Evolutionary conservation across 352 stramenopile species (phyloP).

Genomic region (Phytophthora agathidicida): DNA sequence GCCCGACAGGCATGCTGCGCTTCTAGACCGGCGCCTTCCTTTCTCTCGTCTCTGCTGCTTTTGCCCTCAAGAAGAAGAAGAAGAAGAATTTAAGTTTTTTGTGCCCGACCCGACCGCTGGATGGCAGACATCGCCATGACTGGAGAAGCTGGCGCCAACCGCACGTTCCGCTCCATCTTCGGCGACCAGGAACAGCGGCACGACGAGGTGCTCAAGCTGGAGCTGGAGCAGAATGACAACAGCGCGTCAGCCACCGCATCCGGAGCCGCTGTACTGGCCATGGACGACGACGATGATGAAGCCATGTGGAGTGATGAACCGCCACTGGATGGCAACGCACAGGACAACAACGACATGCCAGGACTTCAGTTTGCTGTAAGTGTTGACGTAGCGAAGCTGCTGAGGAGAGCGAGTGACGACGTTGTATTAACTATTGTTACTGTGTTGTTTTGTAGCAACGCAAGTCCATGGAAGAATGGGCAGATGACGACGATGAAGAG

Average conservation of each 20-base stretch:
- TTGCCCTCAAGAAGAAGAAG: slow-evolving; percentile 18
- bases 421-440: slow-evolving; percentile 10
- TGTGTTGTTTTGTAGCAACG: slow-evolving; percentile 34
- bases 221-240: slow-evolving; percentile 23
- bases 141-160: slow-evolving; percentile 53
- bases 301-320: slow-evolving; percentile 62
- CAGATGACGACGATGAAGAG: slow-evolving; percentile 80
- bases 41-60: slow-evolving; percentile 33
- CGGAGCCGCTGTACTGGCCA: slow-evolving; percentile 10
- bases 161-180: slow-evolving; percentile 82
- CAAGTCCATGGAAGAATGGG: slow-evolving; percentile 78
- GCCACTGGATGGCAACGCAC: slow-evolving; percentile 11
- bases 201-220: slow-evolving; percentile 30
- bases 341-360: slow-evolving; percentile 24
- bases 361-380: slow-evolving; percentile 38
- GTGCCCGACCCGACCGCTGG: slow-evolving; percentile 11
- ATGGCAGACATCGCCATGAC: slow-evolving; percentile 52
- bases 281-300: slow-evolving; percentile 46
- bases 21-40: slow-evolving; percentile 41
- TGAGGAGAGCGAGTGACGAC: background rate
- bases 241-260: background rate
- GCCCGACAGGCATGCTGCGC: slow-evolving; percentile 44
- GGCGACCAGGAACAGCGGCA: slow-evolving; percentile 23
- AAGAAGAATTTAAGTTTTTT: no score
- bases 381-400: background rate